Conservation (phyloP, 2,329 filamentous ascomycete species). For the Sclerotinia trifoliorum region DNA sequence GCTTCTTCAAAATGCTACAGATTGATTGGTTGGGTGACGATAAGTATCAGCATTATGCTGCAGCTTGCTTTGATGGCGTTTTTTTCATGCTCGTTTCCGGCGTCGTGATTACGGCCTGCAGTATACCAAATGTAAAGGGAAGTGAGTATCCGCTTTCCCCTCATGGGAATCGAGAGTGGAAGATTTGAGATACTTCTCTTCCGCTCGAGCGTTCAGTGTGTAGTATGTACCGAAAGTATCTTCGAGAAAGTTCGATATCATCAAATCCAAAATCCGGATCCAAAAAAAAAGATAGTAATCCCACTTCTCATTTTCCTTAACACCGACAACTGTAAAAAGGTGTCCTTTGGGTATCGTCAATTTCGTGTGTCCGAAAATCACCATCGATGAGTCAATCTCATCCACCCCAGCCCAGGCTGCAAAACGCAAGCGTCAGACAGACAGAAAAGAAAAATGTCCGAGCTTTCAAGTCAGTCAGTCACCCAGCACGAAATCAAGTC, state of each 20-base stretch:
- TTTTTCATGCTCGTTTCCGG: conserved; percentile 21
- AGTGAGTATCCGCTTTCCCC: conserved; percentile 7
- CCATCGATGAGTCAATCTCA: conserved; percentile 11
- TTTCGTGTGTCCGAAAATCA: neutral
- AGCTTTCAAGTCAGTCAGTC: neutral
- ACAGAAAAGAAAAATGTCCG: conserved; percentile 3
- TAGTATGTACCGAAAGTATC: neutral
- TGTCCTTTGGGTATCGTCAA: neutral
- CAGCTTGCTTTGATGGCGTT: conserved; percentile 22
- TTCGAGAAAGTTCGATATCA: neutral
- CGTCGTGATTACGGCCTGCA: conserved; percentile 10
- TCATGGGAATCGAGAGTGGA: conserved; percentile 8
- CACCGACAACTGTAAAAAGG: neutral
- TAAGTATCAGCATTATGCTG: conserved; percentile 31
- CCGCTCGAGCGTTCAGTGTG: neutral
- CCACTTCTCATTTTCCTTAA: neutral
- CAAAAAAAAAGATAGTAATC: neutral
- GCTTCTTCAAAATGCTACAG: conserved; percentile 25
- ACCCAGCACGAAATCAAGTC: neutral
- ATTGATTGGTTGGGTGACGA: conserved; percentile 32
- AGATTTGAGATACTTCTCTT: neutral
- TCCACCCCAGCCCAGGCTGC: conserved; percentile 12
- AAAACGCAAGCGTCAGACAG: neutral
- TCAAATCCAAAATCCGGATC: neutral
- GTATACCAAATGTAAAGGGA: neutral